A percentile compares a stretch with the other conserved stretches of the same genome.
These are phyloP conservation scores for Boechera divaricarpa DNA, from an alignment of 345 rosid genomes.

Conservation along the genomic window DNA sequence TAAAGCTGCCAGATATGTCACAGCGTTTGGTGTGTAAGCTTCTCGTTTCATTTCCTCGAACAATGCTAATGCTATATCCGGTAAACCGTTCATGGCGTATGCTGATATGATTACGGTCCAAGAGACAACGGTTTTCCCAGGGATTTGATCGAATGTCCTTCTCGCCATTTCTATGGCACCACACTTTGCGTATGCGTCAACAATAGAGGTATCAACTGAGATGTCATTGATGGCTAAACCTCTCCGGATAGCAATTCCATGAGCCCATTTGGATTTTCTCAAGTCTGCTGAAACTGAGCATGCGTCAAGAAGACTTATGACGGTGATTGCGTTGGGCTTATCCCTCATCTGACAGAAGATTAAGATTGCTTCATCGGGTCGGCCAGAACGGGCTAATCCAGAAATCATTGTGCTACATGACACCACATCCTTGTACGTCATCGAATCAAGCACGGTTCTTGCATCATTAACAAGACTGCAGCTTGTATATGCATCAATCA, in stretches of 20 bases:
- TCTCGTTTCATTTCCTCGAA: slow-evolving; percentile 57
- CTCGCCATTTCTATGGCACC: slow-evolving; percentile 58
- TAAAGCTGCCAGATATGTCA: slow-evolving; percentile 65
- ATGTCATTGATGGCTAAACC: slow-evolving; percentile 54
- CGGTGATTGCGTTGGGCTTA: slow-evolving; percentile 53
- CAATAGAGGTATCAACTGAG: slow-evolving; percentile 63
- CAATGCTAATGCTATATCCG: slow-evolving; percentile 58
- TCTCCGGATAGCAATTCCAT: slow-evolving; percentile 68
- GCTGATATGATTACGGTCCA: slow-evolving; percentile 83
- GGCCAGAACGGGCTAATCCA: slow-evolving; percentile 58
- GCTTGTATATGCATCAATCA: slow-evolving; percentile 69
- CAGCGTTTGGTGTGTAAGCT: slow-evolving; percentile 57
- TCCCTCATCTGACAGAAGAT: slow-evolving; percentile 60
- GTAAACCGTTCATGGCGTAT: slow-evolving; percentile 68
- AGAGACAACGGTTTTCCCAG: slow-evolving; percentile 52
- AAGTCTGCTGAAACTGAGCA: slow-evolving; percentile 67
- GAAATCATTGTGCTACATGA: slow-evolving; percentile 78
- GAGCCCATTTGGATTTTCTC: slow-evolving; percentile 65
- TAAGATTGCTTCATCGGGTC: slow-evolving; percentile 59
- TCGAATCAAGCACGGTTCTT: slow-evolving; percentile 49
- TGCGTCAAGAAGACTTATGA: slow-evolving; percentile 64
- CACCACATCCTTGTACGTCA: slow-evolving; percentile 54
- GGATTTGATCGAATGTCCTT: slow-evolving; percentile 58
- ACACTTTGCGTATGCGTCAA: slow-evolving; percentile 75
- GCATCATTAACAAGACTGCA: slow-evolving; percentile 55